A percentile compares a stretch with the other conserved stretches of the same genome.
phyloP scores from a whole-genome alignment of 2,329 filamentous ascomycete species.

The Aureobasidium zeae region DNA sequence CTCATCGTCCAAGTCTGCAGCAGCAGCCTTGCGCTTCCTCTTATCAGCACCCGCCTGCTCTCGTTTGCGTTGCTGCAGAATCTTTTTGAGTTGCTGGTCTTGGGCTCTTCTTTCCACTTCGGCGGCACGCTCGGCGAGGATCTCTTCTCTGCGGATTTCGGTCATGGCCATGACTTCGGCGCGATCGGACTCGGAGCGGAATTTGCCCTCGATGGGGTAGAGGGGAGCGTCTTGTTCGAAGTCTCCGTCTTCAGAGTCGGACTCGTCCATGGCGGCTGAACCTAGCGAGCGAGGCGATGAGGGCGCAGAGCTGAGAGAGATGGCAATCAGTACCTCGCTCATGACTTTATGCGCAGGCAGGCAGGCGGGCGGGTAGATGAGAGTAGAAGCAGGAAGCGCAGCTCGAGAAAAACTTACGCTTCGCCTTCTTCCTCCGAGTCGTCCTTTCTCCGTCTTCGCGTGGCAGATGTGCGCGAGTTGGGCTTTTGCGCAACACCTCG shows the following conservation, averaged over 20 bases:
- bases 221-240: conserved; percentile 51
- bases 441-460: conserved; percentile 36
- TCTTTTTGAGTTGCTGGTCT: conserved; percentile 69
- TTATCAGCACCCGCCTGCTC: conserved; percentile 45
- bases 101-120: conserved; percentile 75
- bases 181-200: conserved; percentile 47
- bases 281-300: conserved; percentile 65
- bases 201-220: conserved; percentile 83
- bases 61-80: conserved; percentile 60
- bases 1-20: conserved; percentile 68
- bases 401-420: conserved; percentile 62
- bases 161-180: conserved; percentile 69
- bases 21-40: conserved; percentile 65
- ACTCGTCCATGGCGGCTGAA: conserved; percentile 85
- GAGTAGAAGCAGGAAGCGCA: conserved; percentile 7
- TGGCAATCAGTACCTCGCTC: conserved; percentile 14
- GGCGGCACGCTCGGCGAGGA: conserved; percentile 77
- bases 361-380: conserved; percentile 17
- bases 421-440: conserved; percentile 71
- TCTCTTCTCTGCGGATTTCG: conserved; percentile 82
- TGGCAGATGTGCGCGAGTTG: conserved; percentile 29
- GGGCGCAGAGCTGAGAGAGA: conserved; percentile 49
- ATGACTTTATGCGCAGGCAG: conserved; percentile 10
- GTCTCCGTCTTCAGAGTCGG: conserved; percentile 55
- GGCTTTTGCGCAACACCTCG: conserved; percentile 40